These are phyloP conservation scores for Porcisia deanei DNA, from an alignment of 208 protist genomes.

Conservation along the genomic window DNA sequence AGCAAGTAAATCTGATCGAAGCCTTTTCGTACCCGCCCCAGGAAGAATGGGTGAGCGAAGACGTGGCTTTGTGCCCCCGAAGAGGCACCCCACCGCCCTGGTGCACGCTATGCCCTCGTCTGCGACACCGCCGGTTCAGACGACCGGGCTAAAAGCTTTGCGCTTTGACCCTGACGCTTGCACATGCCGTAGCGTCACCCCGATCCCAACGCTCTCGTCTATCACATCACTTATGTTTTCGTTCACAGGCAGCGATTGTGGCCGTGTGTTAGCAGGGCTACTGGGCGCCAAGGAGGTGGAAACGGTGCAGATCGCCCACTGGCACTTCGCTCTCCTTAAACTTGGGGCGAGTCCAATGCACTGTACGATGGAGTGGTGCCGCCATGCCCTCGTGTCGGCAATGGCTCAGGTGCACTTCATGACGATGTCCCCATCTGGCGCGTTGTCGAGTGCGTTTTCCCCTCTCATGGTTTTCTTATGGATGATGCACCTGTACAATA, in stretches of 20 bases:
- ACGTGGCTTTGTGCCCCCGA: conserved; percentile 31
- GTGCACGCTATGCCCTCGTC: background rate
- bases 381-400: conserved; percentile 46
- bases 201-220: conserved; percentile 8
- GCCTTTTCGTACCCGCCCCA: background rate
- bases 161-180: conserved; percentile 1
- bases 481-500: conserved; percentile 70
- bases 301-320: conserved; percentile 26
- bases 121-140: background rate
- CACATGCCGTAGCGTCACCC: conserved; percentile 2
- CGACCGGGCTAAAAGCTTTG: conserved; percentile 12
- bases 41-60: conserved; percentile 2
- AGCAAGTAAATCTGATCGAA: background rate
- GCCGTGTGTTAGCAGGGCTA: conserved; percentile 15
- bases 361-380: conserved; percentile 58
- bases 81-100: conserved; percentile 6
- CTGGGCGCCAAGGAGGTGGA: conserved; percentile 5
- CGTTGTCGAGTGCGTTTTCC: conserved; percentile 5
- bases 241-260: conserved; percentile 24
- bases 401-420: conserved; percentile 35
- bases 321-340: conserved; percentile 46
- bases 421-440: background rate
- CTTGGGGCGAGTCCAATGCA: conserved; percentile 41
- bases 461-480: conserved; percentile 47
- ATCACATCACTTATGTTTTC: conserved; percentile 18